Percentiles rank a stretch among this genome's conserved stretches.
These are phyloP conservation scores for Eutypella sp. DNA, from an alignment of 2,329 filamentous ascomycete species.

Conservation along the genomic window DNA sequence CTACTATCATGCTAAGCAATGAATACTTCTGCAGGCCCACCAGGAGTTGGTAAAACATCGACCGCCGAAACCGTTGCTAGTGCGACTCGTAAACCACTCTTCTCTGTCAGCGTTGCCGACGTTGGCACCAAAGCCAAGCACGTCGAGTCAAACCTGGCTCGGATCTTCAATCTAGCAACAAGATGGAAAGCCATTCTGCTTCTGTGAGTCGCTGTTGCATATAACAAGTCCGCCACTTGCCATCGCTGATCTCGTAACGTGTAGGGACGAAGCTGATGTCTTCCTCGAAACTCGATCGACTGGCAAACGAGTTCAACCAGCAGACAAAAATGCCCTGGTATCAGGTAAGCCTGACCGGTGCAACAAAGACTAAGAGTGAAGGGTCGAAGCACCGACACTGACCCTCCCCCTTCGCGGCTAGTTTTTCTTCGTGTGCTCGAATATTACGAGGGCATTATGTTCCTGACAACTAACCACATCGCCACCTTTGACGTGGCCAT, in stretches of 20 bases:
- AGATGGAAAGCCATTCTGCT: constrained; percentile 8
- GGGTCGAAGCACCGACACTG: no score
- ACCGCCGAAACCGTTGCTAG: constrained; percentile 9
- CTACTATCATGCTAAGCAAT: no score
- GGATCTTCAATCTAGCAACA: constrained; percentile 9
- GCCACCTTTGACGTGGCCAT: constrained; percentile 20
- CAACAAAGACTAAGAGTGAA: no score
- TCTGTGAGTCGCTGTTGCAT: not conserved
- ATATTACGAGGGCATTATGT: constrained; percentile 12
- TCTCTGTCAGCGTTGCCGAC: constrained; percentile 5
- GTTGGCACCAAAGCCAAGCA: constrained; percentile 7
- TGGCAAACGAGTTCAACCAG: not conserved
- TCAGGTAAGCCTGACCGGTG: constrained; percentile 4
- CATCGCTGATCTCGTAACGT: not conserved
- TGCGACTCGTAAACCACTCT: constrained; percentile 7
- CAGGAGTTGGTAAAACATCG: constrained; percentile 11
- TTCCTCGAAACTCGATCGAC: constrained; percentile 5
- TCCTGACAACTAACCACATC: constrained; percentile 22
- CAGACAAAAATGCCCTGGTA: constrained; percentile 7
- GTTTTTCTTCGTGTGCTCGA: constrained; percentile 10
- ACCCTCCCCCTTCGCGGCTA: not conserved
- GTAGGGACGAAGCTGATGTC: constrained; percentile 8
- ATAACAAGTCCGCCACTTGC: not conserved
- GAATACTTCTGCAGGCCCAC: no score
- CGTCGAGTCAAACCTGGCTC: constrained; percentile 7